These are phyloP conservation scores for Salvia splendens DNA, from an alignment of 257 asterid species.

Conservation along the genomic window DNA sequence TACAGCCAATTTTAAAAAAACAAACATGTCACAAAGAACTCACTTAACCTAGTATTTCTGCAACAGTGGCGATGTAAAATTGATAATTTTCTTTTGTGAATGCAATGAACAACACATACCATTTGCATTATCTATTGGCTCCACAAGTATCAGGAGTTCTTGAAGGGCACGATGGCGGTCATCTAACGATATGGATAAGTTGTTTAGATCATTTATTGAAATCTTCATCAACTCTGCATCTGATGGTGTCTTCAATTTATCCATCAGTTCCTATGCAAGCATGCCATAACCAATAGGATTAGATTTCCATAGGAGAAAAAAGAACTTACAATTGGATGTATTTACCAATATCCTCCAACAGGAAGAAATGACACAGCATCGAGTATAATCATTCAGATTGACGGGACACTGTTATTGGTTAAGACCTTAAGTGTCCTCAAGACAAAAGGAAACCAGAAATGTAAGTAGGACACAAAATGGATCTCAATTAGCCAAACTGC, in stretches of 20 bases:
- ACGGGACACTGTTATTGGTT: constrained; percentile 13
- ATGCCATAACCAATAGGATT: constrained; percentile 25
- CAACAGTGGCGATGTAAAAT: constrained; percentile 8
- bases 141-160: constrained; percentile 83
- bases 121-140: constrained; percentile 87
- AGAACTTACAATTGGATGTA: not conserved
- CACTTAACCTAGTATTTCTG: constrained; percentile 6
- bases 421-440: constrained; percentile 1
- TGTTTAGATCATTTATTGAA: constrained; percentile 77
- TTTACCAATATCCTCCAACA: constrained; percentile 8
- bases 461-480: not conserved
- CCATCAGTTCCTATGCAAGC: constrained; percentile 64
- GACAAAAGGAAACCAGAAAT: constrained; percentile 2
- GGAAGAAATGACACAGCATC: constrained; percentile 13
- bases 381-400: not conserved
- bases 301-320: constrained; percentile 20
- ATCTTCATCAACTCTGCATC: constrained; percentile 76
- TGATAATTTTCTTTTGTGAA: not conserved
- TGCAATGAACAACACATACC: constrained; percentile 43
- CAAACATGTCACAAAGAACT: constrained; percentile 15
- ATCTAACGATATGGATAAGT: constrained; percentile 59
- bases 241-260: constrained; percentile 71
- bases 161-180: constrained; percentile 76
- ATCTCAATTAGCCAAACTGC: constrained; percentile 12
- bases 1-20: not conserved